These are phyloP conservation scores for Agastache rugosa DNA, from an alignment of 257 asterid species.

Conservation along the genomic window DNA sequence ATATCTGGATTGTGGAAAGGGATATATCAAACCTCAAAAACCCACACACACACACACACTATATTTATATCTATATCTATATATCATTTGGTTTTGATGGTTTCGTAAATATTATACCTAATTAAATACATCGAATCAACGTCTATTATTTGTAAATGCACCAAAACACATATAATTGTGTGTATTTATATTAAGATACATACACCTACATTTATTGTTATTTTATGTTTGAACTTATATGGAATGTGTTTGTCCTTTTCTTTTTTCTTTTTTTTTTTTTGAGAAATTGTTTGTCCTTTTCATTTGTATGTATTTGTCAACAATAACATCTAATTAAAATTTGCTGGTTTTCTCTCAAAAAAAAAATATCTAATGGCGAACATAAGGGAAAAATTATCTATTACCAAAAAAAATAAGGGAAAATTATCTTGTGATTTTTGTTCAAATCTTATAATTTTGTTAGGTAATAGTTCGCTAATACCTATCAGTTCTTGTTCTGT, in stretches of 20 bases:
- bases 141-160: background rate
- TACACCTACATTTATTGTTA: background rate
- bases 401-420: too few species aligned
- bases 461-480: background rate
- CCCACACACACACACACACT: background rate
- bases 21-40: background rate
- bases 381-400: too few species aligned
- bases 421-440: background rate
- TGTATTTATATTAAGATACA: background rate
- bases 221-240: background rate
- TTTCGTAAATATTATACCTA: constrained; percentile 10
- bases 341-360: background rate
- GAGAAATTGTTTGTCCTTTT: constrained; percentile 1
- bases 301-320: background rate
- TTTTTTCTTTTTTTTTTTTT: too few species aligned
- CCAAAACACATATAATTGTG: background rate
- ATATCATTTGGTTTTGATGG: background rate
- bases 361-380: too few species aligned
- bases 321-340: background rate
- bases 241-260: constrained; percentile 14
- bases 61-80: background rate
- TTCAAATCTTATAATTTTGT: background rate
- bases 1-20: constrained; percentile 19
- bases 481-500: background rate
- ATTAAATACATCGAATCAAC: constrained; percentile 18